phyloP scores from a whole-genome alignment of 768 basidiomycete species.

The Hericium alpestre region DNA sequence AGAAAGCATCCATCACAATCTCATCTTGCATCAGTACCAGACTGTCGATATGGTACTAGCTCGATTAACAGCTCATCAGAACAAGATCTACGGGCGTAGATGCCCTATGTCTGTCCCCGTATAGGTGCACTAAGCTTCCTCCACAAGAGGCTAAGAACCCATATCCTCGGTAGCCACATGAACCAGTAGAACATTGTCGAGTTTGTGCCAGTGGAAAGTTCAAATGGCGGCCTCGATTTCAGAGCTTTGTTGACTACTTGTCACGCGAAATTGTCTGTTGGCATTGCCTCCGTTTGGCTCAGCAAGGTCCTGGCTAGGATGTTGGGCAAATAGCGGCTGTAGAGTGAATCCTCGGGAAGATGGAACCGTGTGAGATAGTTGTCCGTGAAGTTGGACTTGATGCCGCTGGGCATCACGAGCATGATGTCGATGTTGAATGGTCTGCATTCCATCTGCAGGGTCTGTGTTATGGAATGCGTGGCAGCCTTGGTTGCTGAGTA shows the following conservation, averaged over 20 bases:
- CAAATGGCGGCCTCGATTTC: conserved; percentile 35
- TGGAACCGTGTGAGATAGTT: conserved; percentile 36
- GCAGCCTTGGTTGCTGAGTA: conserved; percentile 53
- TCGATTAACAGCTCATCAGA: no score
- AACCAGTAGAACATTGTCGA: conserved; percentile 34
- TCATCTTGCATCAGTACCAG: no score
- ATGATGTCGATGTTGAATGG: conserved; percentile 64
- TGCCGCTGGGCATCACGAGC: conserved; percentile 54
- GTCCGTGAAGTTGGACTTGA: conserved; percentile 54
- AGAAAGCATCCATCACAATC: no score
- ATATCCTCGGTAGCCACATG: conserved; percentile 40
- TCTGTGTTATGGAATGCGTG: conserved; percentile 48
- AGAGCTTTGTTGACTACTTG: conserved; percentile 41
- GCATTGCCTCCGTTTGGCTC: conserved; percentile 45
- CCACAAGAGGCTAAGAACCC: conserved; percentile 36
- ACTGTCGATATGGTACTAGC: no score
- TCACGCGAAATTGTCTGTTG: conserved; percentile 42
- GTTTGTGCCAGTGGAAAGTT: conserved; percentile 38
- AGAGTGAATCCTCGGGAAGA: conserved; percentile 44
- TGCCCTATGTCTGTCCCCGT: no score
- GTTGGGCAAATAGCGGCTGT: conserved; percentile 38
- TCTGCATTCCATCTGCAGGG: conserved; percentile 61
- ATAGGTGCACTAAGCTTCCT: conserved; percentile 1
- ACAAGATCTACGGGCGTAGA: no score
- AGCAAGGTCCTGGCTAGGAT: conserved; percentile 43